Percentiles rank a stretch among this genome's conserved stretches.
Evolutionary conservation across 805 yeast species (phyloP).

Genomic region (Nakazawaea sp.): DNA sequence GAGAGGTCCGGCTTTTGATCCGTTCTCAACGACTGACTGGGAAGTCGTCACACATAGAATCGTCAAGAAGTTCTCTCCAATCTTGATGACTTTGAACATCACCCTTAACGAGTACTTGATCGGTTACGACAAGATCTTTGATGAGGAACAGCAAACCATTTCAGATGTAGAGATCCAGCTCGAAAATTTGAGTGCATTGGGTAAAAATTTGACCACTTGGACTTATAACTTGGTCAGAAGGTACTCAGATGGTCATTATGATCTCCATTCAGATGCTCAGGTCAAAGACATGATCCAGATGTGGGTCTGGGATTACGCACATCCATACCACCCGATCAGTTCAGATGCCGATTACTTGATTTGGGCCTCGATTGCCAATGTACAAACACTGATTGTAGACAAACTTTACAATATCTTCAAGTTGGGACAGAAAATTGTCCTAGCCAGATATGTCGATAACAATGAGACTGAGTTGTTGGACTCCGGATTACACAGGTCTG

Average conservation of each 20-base stretch:
- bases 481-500: constrained; percentile 14
- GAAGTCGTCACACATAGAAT: constrained; percentile 40
- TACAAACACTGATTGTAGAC: constrained; percentile 30
- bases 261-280: constrained; percentile 12
- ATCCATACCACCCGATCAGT: constrained; percentile 30
- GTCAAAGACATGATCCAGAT: constrained; percentile 21
- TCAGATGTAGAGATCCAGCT: not conserved
- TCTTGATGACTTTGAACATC: constrained; percentile 32
- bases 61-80: constrained; percentile 47
- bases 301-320: constrained; percentile 41
- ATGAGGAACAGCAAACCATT: not conserved
- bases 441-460: constrained; percentile 13
- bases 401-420: constrained; percentile 29
- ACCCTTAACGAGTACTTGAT: constrained; percentile 21
- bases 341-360: constrained; percentile 38
- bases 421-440: constrained; percentile 21
- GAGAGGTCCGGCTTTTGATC: constrained; percentile 26
- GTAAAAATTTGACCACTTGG: constrained; percentile 29
- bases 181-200: constrained; percentile 11
- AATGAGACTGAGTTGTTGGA: constrained; percentile 7
- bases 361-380: constrained; percentile 38
- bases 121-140: constrained; percentile 2
- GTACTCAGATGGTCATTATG: constrained; percentile 23
- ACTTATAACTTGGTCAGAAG: constrained; percentile 41
- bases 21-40: constrained; percentile 46